A percentile compares a stretch with the other conserved stretches of the same genome.
phyloP scores from a whole-genome alignment of 2,329 filamentous ascomycete species.

The Rhynchosporium secalis region DNA sequence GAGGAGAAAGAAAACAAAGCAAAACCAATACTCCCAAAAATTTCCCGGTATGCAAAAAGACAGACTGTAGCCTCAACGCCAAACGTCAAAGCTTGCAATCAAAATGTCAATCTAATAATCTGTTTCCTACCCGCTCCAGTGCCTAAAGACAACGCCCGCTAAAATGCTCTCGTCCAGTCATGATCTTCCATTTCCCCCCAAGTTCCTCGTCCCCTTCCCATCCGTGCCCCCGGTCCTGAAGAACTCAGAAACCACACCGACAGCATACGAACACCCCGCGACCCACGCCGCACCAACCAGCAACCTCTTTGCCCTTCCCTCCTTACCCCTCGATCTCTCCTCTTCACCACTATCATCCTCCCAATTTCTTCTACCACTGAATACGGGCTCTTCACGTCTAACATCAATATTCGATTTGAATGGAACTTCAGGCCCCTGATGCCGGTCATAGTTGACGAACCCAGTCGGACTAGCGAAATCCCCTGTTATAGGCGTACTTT shows the following conservation, averaged over 20 bases:
- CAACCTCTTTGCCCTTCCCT: slow-evolving; percentile 49
- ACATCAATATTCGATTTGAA: slow-evolving; percentile 49
- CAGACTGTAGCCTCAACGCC: not conserved
- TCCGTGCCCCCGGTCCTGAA: slow-evolving; percentile 51
- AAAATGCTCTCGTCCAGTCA: not conserved
- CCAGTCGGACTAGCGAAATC: slow-evolving; percentile 65
- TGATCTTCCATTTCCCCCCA: slow-evolving; percentile 21
- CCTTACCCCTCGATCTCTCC: slow-evolving; percentile 42
- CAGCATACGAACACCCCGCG: slow-evolving; percentile 56
- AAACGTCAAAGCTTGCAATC: not conserved
- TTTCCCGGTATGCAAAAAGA: not conserved
- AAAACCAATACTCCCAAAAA: not conserved
- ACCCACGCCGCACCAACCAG: slow-evolving; percentile 55
- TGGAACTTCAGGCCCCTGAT: slow-evolving; percentile 41
- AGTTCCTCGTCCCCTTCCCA: slow-evolving; percentile 41
- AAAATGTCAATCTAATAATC: not conserved
- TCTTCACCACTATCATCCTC: slow-evolving; percentile 32
- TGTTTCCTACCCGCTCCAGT: not conserved
- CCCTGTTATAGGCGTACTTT: slow-evolving; percentile 44
- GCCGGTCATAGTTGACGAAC: slow-evolving; percentile 61
- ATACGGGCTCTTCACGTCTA: slow-evolving; percentile 49
- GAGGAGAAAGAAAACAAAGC: not conserved
- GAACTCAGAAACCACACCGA: slow-evolving; percentile 60
- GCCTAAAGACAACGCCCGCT: not conserved
- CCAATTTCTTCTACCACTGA: slow-evolving; percentile 44